Evolutionary conservation across 2,329 filamentous ascomycete species (phyloP).

Genomic region (Fusarium acutatum): DNA sequence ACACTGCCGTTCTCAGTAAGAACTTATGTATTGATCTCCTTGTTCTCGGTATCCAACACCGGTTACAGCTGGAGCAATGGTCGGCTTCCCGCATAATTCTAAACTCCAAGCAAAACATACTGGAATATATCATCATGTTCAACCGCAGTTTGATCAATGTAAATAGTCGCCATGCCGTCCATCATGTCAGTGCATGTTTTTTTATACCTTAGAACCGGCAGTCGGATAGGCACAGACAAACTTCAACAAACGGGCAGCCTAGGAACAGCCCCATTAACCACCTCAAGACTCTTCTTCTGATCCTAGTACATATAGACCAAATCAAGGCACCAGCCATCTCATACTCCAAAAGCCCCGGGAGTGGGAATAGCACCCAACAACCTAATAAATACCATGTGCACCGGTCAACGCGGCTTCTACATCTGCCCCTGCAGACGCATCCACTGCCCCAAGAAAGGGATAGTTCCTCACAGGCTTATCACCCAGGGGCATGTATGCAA

Average conservation of each 20-base stretch:
- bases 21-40: background rate
- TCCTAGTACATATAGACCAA: background rate
- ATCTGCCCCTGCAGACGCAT: conserved; percentile 38
- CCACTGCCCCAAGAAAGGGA: conserved; percentile 27
- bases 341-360: background rate
- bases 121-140: background rate
- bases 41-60: conserved; percentile 1
- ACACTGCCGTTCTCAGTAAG: background rate
- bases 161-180: background rate
- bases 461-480: conserved; percentile 29
- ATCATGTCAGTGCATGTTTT: background rate
- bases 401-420: conserved; percentile 38
- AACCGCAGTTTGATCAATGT: background rate
- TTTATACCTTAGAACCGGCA: background rate
- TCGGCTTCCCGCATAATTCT: conserved; percentile 21
- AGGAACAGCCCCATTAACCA: background rate
- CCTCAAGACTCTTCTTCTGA: background rate
- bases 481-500: conserved; percentile 31
- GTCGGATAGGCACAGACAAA: background rate
- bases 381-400: conserved; percentile 31
- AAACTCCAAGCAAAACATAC: conserved; percentile 1
- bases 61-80: conserved; percentile 1
- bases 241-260: background rate
- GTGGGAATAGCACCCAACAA: background rate
- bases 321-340: background rate